These are phyloP conservation scores for Lupinus albus DNA, from an alignment of 306 rosid genomes.

Conservation along the genomic window DNA sequence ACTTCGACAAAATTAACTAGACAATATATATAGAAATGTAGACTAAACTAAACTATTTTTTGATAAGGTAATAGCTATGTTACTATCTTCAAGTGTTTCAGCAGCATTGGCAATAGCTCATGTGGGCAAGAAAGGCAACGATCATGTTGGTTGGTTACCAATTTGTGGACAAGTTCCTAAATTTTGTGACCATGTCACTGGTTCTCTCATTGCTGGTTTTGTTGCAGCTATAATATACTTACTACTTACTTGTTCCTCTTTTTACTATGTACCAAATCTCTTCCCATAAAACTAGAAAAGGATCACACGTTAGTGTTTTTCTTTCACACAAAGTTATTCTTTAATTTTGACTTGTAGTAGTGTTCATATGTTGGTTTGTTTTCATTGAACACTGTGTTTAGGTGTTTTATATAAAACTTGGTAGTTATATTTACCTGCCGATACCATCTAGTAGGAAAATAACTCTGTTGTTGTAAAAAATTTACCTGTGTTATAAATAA, in stretches of 20 bases:
- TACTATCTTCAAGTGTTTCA: slow-evolving; percentile 56
- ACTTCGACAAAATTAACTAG: too few relatives aligned
- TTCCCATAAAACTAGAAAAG: slow-evolving; percentile 8
- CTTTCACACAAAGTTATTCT: background rate
- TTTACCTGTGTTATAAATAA: too few relatives aligned
- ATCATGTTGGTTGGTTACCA: slow-evolving; percentile 61
- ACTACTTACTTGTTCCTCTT: slow-evolving; percentile 31
- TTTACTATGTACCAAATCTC: slow-evolving; percentile 30
- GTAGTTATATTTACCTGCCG: too few relatives aligned
- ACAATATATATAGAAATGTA: too few relatives aligned
- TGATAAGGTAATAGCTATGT: slow-evolving; percentile 45
- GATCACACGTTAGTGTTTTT: background rate
- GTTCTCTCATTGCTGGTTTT: slow-evolving; percentile 44
- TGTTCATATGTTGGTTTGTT: too few relatives aligned
- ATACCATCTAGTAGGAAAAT: too few relatives aligned
- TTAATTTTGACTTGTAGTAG: too few relatives aligned
- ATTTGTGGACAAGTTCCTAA: slow-evolving; percentile 64
- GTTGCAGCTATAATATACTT: slow-evolving; percentile 47
- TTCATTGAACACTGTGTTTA: too few relatives aligned
- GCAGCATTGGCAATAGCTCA: slow-evolving; percentile 56
- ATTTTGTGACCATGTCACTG: slow-evolving; percentile 53
- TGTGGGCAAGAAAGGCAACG: slow-evolving; percentile 66
- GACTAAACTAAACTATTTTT: too few relatives aligned
- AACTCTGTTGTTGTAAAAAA: too few relatives aligned
- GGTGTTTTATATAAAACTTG: too few relatives aligned